These are phyloP conservation scores for Ceratobasidium sp. DNA, from an alignment of 1,284 basidiomycete genomes.

Conservation along the genomic window DNA sequence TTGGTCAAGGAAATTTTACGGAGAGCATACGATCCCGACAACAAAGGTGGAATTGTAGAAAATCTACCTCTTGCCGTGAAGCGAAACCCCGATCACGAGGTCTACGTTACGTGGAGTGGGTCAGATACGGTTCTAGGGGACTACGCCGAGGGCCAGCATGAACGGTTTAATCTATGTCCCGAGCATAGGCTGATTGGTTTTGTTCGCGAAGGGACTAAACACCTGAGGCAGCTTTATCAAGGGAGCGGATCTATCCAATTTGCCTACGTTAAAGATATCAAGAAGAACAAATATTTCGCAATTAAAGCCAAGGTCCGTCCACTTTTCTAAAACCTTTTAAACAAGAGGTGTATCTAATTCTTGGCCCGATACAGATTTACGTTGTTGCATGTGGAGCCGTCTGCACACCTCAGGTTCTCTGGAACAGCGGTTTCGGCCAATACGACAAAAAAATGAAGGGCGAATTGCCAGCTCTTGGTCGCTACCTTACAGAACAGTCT, in stretches of 20 bases:
- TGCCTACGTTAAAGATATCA: neutral
- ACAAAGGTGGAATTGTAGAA: neutral
- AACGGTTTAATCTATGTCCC: neutral
- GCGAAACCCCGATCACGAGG: too few species aligned
- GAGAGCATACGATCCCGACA: neutral
- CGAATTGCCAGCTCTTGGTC: constrained; percentile 8
- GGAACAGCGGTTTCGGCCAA: constrained; percentile 27
- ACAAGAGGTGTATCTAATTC: too few species aligned
- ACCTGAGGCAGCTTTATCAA: neutral
- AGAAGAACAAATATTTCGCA: neutral
- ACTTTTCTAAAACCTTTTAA: neutral
- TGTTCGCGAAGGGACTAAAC: neutral
- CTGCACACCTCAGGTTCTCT: constrained; percentile 34
- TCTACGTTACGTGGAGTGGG: too few species aligned
- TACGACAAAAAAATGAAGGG: neutral
- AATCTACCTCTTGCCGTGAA: constrained; percentile 34
- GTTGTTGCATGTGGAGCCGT: constrained; percentile 38
- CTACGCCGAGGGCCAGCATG: neutral
- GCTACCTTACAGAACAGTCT: constrained; percentile 36
- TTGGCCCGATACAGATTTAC: neutral
- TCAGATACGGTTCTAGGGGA: constrained; percentile 33
- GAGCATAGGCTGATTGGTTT: constrained; percentile 9
- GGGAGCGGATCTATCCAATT: neutral
- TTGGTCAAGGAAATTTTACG: constrained; percentile 19
- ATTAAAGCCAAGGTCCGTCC: neutral